A percentile compares a stretch with the other conserved stretches of the same genome.
Evolutionary conservation across 108 stramenopile genomes (phyloP).

Genomic region (Pelagomonas calceolata): DNA sequence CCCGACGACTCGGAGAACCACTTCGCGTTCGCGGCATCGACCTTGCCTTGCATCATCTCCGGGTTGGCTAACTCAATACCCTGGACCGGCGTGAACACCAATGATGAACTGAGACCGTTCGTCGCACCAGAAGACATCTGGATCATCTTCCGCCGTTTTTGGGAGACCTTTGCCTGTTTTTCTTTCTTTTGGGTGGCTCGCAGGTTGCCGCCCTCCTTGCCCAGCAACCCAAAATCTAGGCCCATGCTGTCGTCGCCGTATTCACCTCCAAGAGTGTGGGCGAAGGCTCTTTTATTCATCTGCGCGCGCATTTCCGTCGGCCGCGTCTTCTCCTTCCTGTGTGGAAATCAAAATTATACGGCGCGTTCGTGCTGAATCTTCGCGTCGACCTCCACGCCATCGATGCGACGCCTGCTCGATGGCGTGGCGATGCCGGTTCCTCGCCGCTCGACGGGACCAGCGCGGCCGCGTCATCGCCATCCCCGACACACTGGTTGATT

Average conservation of each 20-base stretch:
- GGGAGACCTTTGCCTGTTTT: conserved; percentile 60
- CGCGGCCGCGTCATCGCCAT: no score
- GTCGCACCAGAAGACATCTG: conserved; percentile 30
- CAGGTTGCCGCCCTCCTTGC: conserved; percentile 54
- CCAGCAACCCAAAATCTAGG: conserved; percentile 67
- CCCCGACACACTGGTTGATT: no score
- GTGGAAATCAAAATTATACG: no score
- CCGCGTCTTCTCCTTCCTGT: conserved; percentile 86
- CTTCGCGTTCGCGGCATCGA: conserved; percentile 63
- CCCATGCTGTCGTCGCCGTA: conserved; percentile 94
- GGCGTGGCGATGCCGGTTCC: no score
- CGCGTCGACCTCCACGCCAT: no score
- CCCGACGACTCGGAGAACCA: conserved; percentile 75
- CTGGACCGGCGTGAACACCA: conserved; percentile 71
- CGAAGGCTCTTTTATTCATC: conserved; percentile 74
- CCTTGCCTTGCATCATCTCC: conserved; percentile 54
- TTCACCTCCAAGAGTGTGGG: conserved; percentile 53
- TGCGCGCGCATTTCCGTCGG: conserved; percentile 87
- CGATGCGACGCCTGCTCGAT: no score
- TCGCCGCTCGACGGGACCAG: no score
- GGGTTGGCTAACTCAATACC: conserved; percentile 81
- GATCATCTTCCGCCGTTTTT: conserved; percentile 35
- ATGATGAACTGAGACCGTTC: conserved; percentile 62
- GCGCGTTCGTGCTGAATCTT: no score
- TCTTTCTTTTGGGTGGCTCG: conserved; percentile 57